Base-by-base conservation (phyloP, 2,329 filamentous ascomycete genomes). In the Cladophialophora psammophila region DNA sequence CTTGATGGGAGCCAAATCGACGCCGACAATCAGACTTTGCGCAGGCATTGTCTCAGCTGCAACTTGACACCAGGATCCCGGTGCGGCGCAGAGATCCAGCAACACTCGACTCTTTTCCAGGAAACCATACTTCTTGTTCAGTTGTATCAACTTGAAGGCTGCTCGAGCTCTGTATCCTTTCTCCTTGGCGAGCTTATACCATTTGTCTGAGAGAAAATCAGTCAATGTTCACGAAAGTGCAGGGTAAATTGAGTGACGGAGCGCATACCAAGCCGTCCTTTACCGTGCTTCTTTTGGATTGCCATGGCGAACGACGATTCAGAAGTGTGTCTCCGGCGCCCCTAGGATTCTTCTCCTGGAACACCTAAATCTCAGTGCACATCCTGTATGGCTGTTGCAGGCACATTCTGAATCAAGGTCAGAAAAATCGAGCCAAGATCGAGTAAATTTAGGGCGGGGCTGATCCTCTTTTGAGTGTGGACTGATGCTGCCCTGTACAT, bases 51-150 rank as follows among this genome's bases (percentile, higher is more conserved):
- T 91, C 85, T 97, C 94, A 75, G 93, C 92, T 60, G 94, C 94
- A 69, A 98, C 94, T 84, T 97, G 94, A 83, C 91, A 94, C 94
- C 94, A 98, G 79, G 91, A 95, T 88, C 95, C 95, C 36, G 95
- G 95, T 20, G 95, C 95, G 72, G 95, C 95, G 82, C 95, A 99
- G 77, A 99, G 91, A 90, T 99, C 96, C 78, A 99, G 85, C 69
- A 97, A 84, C 75, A 98, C 95, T 84, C 92, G 96, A 81, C 93
- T 96, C 85, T 96, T 94, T 80, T 98, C 93, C 74, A 99, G 84
- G 80, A 99, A 99, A 73, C 93, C 92, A 90, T 96, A 99, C 79
- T 97, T 98, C 82, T 98, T 97, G 84, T 99, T 99, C 75, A 99
- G 84, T 80, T 99, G 94, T 73, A 99, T 94, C 74, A 99, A 83